Percentiles rank a stretch among this genome's conserved stretches.
Conservation (phyloP, 768 basidiomycete species). For the Lentinus tigrinus region DNA sequence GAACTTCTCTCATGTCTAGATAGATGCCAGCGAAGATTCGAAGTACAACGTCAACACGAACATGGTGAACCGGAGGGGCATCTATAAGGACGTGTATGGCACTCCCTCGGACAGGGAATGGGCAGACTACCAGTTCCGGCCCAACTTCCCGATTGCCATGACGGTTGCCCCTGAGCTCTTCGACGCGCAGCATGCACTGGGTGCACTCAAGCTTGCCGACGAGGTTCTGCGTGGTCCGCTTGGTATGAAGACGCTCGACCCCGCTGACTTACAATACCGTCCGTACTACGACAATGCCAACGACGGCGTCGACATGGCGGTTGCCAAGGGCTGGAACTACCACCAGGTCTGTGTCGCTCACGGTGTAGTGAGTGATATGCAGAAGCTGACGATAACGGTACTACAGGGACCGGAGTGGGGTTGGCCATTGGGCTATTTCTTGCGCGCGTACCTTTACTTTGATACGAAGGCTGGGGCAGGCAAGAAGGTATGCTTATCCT, state of each 20-base stretch:
- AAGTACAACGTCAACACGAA: slow-evolving; percentile 67
- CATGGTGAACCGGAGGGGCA: slow-evolving; percentile 85
- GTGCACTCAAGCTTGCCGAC: slow-evolving; percentile 79
- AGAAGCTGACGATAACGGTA: slow-evolving; percentile 12
- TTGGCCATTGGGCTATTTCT: slow-evolving; percentile 94
- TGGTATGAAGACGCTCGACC: slow-evolving; percentile 96
- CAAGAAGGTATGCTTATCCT: slow-evolving; percentile 53
- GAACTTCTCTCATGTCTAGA: background rate
- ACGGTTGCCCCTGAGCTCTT: slow-evolving; percentile 95
- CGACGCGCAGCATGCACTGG: slow-evolving; percentile 73
- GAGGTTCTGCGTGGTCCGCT: slow-evolving; percentile 79
- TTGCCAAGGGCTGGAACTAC: slow-evolving; percentile 95
- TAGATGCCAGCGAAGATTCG: slow-evolving; percentile 71
- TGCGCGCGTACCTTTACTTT: slow-evolving; percentile 90
- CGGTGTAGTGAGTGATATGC: background rate
- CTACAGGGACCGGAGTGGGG: slow-evolving; percentile 88
- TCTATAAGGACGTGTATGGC: slow-evolving; percentile 98
- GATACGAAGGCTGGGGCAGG: slow-evolving; percentile 69
- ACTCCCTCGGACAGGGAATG: slow-evolving; percentile 86
- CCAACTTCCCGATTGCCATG: slow-evolving; percentile 96
- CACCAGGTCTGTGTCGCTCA: slow-evolving; percentile 61
- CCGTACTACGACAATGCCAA: slow-evolving; percentile 93
- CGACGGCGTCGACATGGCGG: slow-evolving; percentile 75
- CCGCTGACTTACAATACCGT: slow-evolving; percentile 84
- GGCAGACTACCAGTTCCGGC: slow-evolving; percentile 95